These are phyloP conservation scores for Kondoa malvinella DNA, from an alignment of 768 basidiomycete genomes.

Conservation along the genomic window DNA sequence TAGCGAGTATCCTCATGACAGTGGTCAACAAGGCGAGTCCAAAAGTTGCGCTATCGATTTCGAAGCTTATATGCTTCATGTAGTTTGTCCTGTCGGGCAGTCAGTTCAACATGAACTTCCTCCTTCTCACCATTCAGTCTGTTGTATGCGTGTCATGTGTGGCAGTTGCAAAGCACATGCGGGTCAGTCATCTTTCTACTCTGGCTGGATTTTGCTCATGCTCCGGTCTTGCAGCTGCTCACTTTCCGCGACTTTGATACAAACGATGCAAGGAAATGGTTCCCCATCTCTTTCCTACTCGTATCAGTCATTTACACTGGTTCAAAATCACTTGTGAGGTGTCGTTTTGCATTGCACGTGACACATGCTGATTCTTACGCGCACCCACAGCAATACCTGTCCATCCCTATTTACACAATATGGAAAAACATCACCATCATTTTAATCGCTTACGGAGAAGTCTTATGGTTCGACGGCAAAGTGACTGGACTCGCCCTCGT, in stretches of 20 bases:
- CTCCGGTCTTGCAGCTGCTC: conserved; percentile 38
- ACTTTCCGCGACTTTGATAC: conserved; percentile 67
- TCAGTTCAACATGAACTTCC: conserved; percentile 90
- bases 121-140: conserved; percentile 79
- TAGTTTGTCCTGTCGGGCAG: conserved; percentile 89
- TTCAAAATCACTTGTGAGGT: conserved; percentile 76
- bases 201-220: neutral
- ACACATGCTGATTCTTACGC: too few species aligned
- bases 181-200: conserved; percentile 33
- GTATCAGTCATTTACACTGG: conserved; percentile 96
- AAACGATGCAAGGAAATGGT: conserved; percentile 78
- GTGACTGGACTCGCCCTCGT: conserved; percentile 73
- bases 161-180: conserved; percentile 48
- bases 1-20: conserved; percentile 91
- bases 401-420: conserved; percentile 94
- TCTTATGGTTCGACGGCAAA: conserved; percentile 83
- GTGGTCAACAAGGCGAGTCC: conserved; percentile 72
- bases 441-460: conserved; percentile 93
- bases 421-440: conserved; percentile 99
- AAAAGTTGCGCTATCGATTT: neutral
- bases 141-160: conserved; percentile 72
- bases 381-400: conserved; percentile 69
- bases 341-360: neutral
- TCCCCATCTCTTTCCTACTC: conserved; percentile 78
- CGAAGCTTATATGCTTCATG: neutral